Percentiles rank a stretch among this genome's conserved stretches.
Conservation (phyloP, 2,329 filamentous ascomycete genomes). For the Penicillium sp. region DNA sequence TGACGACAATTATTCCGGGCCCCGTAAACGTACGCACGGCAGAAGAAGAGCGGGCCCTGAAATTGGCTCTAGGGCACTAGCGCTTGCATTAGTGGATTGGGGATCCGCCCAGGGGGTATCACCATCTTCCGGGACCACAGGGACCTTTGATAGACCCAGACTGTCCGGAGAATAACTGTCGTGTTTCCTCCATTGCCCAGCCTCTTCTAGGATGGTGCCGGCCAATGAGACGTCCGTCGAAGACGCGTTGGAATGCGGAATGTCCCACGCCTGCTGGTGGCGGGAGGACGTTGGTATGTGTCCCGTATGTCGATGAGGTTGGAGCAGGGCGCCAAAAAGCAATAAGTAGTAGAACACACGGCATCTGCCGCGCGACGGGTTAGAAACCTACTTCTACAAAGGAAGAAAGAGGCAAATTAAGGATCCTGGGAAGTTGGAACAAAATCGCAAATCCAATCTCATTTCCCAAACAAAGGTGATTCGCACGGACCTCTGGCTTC, state of each 20-base stretch:
- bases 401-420: neutral
- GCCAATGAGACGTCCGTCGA: conserved; percentile 7
- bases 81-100: conserved; percentile 11
- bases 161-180: conserved; percentile 13
- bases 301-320: conserved; percentile 17
- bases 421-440: neutral
- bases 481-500: conserved; percentile 15
- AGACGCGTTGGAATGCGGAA: conserved; percentile 26
- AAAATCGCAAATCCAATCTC: neutral
- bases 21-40: conserved; percentile 7
- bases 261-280: conserved; percentile 23
- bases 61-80: conserved; percentile 7
- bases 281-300: conserved; percentile 18
- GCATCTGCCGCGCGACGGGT: neutral
- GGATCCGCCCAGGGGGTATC: conserved; percentile 16
- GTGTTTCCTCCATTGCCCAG: conserved; percentile 11
- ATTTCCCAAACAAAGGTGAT: neutral
- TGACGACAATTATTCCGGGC: neutral
- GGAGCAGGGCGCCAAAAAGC: conserved; percentile 6
- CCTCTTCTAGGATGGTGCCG: conserved; percentile 6
- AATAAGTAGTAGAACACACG: conserved; percentile 17
- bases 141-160: neutral
- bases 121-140: neutral
- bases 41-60: conserved; percentile 4
- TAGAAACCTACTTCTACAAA: neutral